phyloP scores from a whole-genome alignment of 768 basidiomycete species.

The Boletus sp. region DNA sequence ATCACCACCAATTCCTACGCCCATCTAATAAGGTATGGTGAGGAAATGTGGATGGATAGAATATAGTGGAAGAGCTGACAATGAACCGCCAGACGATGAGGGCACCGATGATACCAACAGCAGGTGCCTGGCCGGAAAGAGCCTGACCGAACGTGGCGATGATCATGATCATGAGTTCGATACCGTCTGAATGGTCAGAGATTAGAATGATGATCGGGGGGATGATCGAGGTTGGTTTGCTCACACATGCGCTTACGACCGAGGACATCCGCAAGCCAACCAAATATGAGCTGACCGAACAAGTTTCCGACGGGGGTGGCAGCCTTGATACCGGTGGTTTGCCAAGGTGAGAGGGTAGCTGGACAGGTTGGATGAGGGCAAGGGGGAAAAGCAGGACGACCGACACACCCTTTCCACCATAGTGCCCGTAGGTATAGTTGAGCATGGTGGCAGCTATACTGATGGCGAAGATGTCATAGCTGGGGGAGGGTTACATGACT shows the following conservation, averaged over 20 bases:
- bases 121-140: conserved; percentile 63
- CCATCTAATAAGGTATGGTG: conserved; percentile 44
- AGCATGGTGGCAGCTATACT: conserved; percentile 84
- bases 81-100: conserved; percentile 85
- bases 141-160: conserved; percentile 79
- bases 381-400: neutral
- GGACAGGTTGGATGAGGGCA: neutral
- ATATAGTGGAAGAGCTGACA: conserved; percentile 29
- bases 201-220: neutral
- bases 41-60: neutral
- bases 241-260: conserved; percentile 81
- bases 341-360: conserved; percentile 45
- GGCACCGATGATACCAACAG: conserved; percentile 70
- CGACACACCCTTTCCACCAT: conserved; percentile 30
- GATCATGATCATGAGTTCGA: conserved; percentile 77
- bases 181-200: conserved; percentile 36
- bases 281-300: conserved; percentile 74
- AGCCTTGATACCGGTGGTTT: conserved; percentile 76
- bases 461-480: conserved; percentile 87
- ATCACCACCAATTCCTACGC: conserved; percentile 85
- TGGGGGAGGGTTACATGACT: conserved; percentile 5
- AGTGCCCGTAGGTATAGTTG: conserved; percentile 63
- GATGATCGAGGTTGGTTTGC: conserved; percentile 23
- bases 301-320: conserved; percentile 77
- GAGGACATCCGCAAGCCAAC: conserved; percentile 74